A percentile compares a stretch with the other conserved stretches of the same genome.
Conservation (phyloP, 495 filamentous ascomycete species). For the Physcia stellaris region DNA sequence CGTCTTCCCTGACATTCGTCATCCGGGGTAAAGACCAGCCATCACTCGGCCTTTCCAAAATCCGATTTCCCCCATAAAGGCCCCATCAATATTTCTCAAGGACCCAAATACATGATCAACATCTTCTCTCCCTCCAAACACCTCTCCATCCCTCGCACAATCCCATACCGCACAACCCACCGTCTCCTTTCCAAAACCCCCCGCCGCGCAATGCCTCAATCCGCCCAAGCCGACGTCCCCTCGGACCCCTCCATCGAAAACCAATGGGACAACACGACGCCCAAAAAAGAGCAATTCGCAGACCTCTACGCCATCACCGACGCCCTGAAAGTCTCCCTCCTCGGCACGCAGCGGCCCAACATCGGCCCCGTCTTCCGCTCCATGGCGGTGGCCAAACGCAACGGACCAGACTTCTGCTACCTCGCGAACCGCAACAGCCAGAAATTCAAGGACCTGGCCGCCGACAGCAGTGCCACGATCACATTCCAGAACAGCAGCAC, state of each 20-base stretch:
- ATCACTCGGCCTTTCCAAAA: too few relatives aligned
- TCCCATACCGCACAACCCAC: not conserved
- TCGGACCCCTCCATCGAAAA: constrained; percentile 24
- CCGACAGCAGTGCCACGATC: constrained; percentile 19
- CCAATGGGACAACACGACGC: constrained; percentile 21
- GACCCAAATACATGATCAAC: too few relatives aligned
- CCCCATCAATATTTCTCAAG: too few relatives aligned
- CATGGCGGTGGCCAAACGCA: constrained; percentile 30
- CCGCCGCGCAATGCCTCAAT: constrained; percentile 19
- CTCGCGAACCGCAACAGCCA: constrained; percentile 28
- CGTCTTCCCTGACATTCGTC: too few relatives aligned
- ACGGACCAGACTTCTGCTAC: constrained; percentile 32
- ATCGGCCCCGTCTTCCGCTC: constrained; percentile 24
- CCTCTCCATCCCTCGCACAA: not conserved
- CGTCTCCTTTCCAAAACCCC: not conserved
- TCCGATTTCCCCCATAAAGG: too few relatives aligned
- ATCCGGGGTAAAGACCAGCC: too few relatives aligned
- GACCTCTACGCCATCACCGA: constrained; percentile 22
- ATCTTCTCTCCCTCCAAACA: not conserved
- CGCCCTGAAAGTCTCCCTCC: constrained; percentile 18
- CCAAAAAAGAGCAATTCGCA: constrained; percentile 19
- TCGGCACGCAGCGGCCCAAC: constrained; percentile 19
- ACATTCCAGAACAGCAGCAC: constrained; percentile 26
- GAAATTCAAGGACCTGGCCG: constrained; percentile 27
- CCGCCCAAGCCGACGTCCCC: constrained; percentile 15